Evolutionary conservation across 1,284 basidiomycete species (phyloP).

Genomic region (Marasmius fiardii): DNA sequence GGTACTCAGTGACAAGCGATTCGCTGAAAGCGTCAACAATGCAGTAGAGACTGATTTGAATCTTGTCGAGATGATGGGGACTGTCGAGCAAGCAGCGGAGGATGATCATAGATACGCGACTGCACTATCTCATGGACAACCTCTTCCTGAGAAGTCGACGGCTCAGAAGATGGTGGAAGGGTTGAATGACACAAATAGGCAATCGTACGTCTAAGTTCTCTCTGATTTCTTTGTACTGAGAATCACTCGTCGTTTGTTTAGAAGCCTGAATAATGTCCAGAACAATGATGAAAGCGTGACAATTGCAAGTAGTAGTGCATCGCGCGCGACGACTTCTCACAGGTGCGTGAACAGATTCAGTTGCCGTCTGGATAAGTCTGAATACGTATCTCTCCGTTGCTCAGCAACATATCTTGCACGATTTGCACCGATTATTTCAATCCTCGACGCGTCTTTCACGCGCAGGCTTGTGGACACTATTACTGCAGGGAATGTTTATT

Average conservation of each 20-base stretch:
- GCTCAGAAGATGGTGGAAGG: conserved; percentile 24
- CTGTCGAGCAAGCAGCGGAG: conserved; percentile 26
- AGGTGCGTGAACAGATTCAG: background rate
- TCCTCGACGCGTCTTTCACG: conserved; percentile 18
- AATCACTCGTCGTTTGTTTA: no score
- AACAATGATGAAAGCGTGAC: no score
- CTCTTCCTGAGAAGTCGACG: conserved; percentile 22
- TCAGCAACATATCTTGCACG: conserved; percentile 26
- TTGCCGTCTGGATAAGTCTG: background rate
- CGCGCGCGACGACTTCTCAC: background rate
- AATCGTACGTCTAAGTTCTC: background rate
- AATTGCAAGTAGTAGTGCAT: background rate
- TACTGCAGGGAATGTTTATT: conserved; percentile 19
- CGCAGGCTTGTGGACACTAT: conserved; percentile 23
- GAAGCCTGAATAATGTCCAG: no score
- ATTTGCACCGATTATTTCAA: conserved; percentile 25
- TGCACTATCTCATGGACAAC: conserved; percentile 26
- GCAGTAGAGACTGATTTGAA: conserved; percentile 24
- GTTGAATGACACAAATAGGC: conserved; percentile 14
- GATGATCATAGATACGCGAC: conserved; percentile 34
- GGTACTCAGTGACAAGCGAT: conserved; percentile 27
- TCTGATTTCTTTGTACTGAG: background rate
- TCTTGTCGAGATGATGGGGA: conserved; percentile 22
- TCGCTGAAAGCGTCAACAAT: conserved; percentile 37
- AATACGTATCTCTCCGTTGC: background rate